These are phyloP conservation scores for Dipteronia sinensis DNA, from an alignment of 345 rosid genomes.

Conservation along the genomic window DNA sequence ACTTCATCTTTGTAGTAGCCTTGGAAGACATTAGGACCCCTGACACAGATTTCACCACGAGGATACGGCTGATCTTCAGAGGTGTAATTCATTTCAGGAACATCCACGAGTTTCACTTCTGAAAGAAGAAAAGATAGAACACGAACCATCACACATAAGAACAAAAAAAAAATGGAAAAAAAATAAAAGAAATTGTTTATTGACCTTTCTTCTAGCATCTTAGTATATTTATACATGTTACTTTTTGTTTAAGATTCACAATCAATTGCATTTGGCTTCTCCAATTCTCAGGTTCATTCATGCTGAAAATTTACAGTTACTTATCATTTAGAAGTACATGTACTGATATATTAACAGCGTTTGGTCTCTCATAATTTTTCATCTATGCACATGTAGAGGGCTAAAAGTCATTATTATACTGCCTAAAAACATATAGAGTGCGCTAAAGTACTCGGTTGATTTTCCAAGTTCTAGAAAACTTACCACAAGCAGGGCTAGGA, in stretches of 20 bases:
- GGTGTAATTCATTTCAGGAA: slow-evolving; percentile 94
- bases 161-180: background rate
- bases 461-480: slow-evolving; percentile 23
- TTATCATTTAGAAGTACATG: background rate
- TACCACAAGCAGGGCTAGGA: slow-evolving; percentile 81
- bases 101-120: slow-evolving; percentile 91
- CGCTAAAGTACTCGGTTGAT: background rate
- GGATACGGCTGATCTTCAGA: slow-evolving; percentile 89
- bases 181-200: no score
- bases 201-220: background rate
- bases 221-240: background rate
- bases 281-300: background rate
- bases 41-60: slow-evolving; percentile 89
- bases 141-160: slow-evolving; percentile 12
- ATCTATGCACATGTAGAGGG: background rate
- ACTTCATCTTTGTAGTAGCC: slow-evolving; percentile 87
- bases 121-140: slow-evolving; percentile 23
- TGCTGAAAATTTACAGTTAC: background rate
- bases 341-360: background rate
- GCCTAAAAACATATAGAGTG: no score
- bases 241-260: background rate
- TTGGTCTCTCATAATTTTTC: background rate
- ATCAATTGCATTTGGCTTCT: background rate
- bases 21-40: slow-evolving; percentile 82
- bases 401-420: background rate